Conservation (phyloP, 352 stramenopile species). For the Pythium utonaiense region DNA sequence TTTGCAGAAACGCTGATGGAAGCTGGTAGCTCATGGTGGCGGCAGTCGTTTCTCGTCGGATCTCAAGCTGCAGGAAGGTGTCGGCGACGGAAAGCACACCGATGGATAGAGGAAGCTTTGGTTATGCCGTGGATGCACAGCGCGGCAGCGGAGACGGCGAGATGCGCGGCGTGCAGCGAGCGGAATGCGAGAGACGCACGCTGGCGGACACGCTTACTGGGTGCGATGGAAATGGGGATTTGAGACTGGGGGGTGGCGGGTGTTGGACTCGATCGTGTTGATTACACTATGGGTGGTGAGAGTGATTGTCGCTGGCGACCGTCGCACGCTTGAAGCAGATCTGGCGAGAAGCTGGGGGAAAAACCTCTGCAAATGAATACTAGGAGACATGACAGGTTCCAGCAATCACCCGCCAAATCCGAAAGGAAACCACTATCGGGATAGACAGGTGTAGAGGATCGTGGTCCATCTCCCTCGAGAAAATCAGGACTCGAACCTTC, state of each 20-base stretch:
- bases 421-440: not conserved
- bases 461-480: conserved; percentile 14
- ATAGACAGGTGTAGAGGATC: not conserved
- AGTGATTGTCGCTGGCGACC: conserved; percentile 20
- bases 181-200: conserved; percentile 10
- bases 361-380: not conserved
- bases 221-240: not conserved
- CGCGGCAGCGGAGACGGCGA: not conserved
- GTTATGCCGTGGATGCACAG: not conserved
- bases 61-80: not conserved
- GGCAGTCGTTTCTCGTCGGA: not conserved
- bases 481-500: conserved; percentile 15
- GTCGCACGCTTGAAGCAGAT: conserved; percentile 24
- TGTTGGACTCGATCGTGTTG: conserved; percentile 15
- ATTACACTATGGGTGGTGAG: conserved; percentile 2
- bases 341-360: not conserved
- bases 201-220: conserved; percentile 7
- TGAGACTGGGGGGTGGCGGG: not conserved
- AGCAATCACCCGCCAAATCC: not conserved
- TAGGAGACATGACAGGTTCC: not conserved
- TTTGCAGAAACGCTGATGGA: conserved; percentile 77
- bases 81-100: not conserved
- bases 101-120: not conserved
- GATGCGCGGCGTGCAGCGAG: not conserved
- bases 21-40: conserved; percentile 79